These are phyloP conservation scores for Amanita muscaria DNA, from an alignment of 768 basidiomycete species.

Conservation along the genomic window DNA sequence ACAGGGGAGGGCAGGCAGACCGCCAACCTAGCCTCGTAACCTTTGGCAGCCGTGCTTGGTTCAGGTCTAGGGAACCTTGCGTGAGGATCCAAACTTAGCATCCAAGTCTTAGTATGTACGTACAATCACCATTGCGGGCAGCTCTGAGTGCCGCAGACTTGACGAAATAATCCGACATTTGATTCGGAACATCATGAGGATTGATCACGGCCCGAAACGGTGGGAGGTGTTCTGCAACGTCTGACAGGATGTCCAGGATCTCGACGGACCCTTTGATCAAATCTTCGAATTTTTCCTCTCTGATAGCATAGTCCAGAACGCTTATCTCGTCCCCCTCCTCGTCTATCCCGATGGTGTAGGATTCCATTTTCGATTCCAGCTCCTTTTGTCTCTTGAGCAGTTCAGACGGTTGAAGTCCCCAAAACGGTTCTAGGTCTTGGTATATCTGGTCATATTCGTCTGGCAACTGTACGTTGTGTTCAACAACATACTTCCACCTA, in stretches of 20 bases:
- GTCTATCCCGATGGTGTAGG: constrained; percentile 33
- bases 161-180: constrained; percentile 26
- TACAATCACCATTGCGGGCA: constrained; percentile 19
- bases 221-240: constrained; percentile 33
- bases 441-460: constrained; percentile 81
- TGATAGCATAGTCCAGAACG: constrained; percentile 27
- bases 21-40: constrained; percentile 27
- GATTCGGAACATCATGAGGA: constrained; percentile 35
- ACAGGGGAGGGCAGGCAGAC: constrained; percentile 31
- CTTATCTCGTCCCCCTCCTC: constrained; percentile 15
- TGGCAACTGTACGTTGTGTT: constrained; percentile 65
- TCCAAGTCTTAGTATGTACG: constrained; percentile 3
- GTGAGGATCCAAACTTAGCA: neutral
- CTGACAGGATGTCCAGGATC: constrained; percentile 28
- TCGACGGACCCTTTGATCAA: constrained; percentile 23
- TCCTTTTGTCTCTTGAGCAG: constrained; percentile 28
- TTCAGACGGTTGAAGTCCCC: constrained; percentile 47
- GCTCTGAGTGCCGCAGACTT: constrained; percentile 22
- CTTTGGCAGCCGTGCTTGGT: constrained; percentile 24
- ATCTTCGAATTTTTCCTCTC: constrained; percentile 26
- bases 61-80: constrained; percentile 17
- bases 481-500: constrained; percentile 50
- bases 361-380: constrained; percentile 29
- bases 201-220: constrained; percentile 38
- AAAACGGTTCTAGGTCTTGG: constrained; percentile 78